Percentiles rank a stretch among this genome's conserved stretches.
Conservation (phyloP, 2,329 filamentous ascomycete genomes). For the Blastomyces gilchristii region DNA sequence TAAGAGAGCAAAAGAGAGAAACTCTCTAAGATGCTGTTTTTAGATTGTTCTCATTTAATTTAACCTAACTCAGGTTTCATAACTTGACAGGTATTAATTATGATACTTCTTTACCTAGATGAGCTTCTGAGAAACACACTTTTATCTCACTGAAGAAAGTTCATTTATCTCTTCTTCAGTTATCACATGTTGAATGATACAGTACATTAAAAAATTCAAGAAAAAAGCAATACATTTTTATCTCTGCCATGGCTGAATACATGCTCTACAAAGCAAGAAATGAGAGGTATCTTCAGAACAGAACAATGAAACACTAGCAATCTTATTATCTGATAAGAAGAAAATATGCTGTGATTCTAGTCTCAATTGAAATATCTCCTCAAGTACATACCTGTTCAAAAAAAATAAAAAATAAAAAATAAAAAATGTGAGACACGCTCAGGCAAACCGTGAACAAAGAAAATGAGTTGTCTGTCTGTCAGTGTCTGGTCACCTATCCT, state of each 20-base stretch:
- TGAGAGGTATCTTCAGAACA: neutral
- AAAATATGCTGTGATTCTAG: neutral
- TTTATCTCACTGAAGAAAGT: no score
- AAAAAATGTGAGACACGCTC: neutral
- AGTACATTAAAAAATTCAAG: neutral
- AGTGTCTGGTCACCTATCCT: neutral
- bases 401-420: neutral
- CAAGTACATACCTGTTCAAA: neutral
- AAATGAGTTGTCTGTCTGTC: neutral
- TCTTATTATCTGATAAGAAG: neutral
- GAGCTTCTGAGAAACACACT: neutral
- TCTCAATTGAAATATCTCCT: neutral
- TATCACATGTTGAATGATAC: neutral
- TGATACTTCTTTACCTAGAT: neutral
- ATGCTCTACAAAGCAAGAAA: no score
- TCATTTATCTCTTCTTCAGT: neutral
- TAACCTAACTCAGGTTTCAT: no score
- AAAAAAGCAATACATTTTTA: neutral
- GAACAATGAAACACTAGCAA: neutral
- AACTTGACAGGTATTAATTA: neutral
- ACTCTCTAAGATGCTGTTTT: no score
- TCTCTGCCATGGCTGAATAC: no score
- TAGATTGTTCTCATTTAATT: no score
- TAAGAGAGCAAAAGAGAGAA: no score
- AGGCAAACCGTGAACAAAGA: neutral